Percentiles rank a stretch among this genome's conserved stretches.
Evolutionary conservation across 2,329 filamentous ascomycete genomes (phyloP).

Genomic region (Ophioceras dolichostomum): DNA sequence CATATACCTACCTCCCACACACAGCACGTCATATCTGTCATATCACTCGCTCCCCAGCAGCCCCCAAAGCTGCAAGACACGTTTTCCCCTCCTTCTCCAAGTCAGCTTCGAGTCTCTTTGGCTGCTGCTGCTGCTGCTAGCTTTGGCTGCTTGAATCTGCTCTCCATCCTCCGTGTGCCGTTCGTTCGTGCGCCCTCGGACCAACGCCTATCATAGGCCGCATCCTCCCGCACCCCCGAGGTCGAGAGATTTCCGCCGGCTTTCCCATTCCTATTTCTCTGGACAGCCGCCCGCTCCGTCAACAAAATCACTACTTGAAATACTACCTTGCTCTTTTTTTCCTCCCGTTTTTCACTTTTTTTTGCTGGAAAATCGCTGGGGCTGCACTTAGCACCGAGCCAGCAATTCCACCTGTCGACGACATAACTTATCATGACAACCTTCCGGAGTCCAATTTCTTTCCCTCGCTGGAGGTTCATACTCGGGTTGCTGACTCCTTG

Average conservation of each 20-base stretch:
- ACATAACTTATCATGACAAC: slow-evolving; percentile 32
- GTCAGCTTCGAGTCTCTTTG: not conserved
- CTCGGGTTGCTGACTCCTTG: slow-evolving; percentile 29
- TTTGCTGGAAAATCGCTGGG: not conserved
- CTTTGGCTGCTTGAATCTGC: too few species aligned
- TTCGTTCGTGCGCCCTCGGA: too few species aligned
- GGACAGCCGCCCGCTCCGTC: too few species aligned
- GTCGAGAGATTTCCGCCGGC: too few species aligned
- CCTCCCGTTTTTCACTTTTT: not conserved
- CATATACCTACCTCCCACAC: too few species aligned
- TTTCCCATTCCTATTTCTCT: too few species aligned
- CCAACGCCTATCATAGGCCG: too few species aligned
- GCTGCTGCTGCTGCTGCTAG: too few species aligned
- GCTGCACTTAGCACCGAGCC: not conserved
- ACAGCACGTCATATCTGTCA: not conserved
- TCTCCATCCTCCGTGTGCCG: too few species aligned
- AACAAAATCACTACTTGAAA: too few species aligned
- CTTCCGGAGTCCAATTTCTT: slow-evolving; percentile 25
- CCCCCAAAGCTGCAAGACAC: slow-evolving; percentile 1
- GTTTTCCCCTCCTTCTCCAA: not conserved
- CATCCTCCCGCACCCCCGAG: too few species aligned
- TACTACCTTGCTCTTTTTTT: too few species aligned
- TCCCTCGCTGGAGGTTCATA: slow-evolving; percentile 32
- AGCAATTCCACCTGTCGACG: not conserved
- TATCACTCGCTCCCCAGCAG: not conserved